Evolutionary conservation across 2,329 filamentous ascomycete species (phyloP).

Genomic region (Nemania sp.): DNA sequence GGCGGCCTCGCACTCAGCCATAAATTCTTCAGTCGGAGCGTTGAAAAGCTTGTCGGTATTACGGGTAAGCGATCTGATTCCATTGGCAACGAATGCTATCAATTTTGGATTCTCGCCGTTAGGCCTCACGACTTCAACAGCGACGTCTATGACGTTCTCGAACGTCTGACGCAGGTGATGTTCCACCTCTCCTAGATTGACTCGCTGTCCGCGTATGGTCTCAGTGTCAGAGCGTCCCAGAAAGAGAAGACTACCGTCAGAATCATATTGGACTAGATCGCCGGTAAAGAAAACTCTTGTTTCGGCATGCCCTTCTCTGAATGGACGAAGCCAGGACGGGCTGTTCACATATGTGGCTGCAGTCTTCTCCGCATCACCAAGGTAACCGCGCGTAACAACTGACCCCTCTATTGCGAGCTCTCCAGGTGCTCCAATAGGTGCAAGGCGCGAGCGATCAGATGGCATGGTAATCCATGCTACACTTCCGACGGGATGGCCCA

Average conservation of each 20-base stretch:
- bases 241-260: slow-evolving; percentile 33
- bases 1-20: background rate
- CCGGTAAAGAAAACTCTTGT: slow-evolving; percentile 17
- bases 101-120: background rate
- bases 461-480: slow-evolving; percentile 45
- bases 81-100: slow-evolving; percentile 7
- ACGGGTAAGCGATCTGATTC: background rate
- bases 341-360: background rate
- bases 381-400: slow-evolving; percentile 52
- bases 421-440: slow-evolving; percentile 30
- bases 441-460: slow-evolving; percentile 24
- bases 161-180: slow-evolving; percentile 6
- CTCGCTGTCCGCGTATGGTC: slow-evolving; percentile 25
- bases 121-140: slow-evolving; percentile 9
- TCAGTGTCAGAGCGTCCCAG: slow-evolving; percentile 20
- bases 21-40: slow-evolving; percentile 16
- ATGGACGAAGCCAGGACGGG: slow-evolving; percentile 10
- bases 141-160: slow-evolving; percentile 6
- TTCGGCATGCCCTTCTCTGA: background rate
- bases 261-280: slow-evolving; percentile 38
- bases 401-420: slow-evolving; percentile 24
- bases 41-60: background rate
- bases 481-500: slow-evolving; percentile 11
- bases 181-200: slow-evolving; percentile 27
- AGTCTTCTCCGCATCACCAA: slow-evolving; percentile 10